Evolutionary conservation across 2,329 filamentous ascomycete species (phyloP), one percentile per base, ranked within the genome.

Genomic region (Botrytis sinoallii): DNA sequence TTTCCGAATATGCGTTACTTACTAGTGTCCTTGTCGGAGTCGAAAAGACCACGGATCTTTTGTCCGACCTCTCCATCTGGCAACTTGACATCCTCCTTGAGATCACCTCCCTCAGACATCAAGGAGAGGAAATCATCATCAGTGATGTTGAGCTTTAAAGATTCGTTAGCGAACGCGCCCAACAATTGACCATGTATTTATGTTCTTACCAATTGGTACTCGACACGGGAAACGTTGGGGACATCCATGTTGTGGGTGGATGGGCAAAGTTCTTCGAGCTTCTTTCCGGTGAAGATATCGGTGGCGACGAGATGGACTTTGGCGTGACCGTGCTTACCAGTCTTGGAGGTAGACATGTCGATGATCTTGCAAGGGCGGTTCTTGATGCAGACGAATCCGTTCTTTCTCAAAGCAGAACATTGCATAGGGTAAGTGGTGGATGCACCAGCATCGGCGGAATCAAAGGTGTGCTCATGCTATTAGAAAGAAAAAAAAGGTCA

Each of bases 311-410:
- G 88, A 88, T 99, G 95, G 85, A 99, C 96, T 92, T 99, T 99
- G 88, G 96, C 96, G 93, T 99, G 97, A 86, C 96, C 96, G 93
- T 99, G 96, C 94, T 99, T 99, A 88, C 96, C 96, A 81, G 96
- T 99, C 95, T 99, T 99, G 86, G 96, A 99, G 88, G 96, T 99
- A 81, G 94, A 97, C 97, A 99, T 99, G 84, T 99, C 96, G 86
- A 98, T 93, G 82, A 99, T 99, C 93, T 98, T 99, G 95, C 96
- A 99, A 82, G 96, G 97, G 82, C 96, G 96, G 87, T 89, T 88
- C 92, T 99, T 99, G 88, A 99, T 98, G 85, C 95, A 92, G 85
- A 99, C 96, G 90, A 93, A 92, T 80, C 96, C 95, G 92, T 97
- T 97, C 95, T 99, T 98, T 85, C 96, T 93, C 89, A 99, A 90